Percentiles rank a stretch among this genome's conserved stretches.
Evolutionary conservation across 2,329 filamentous ascomycete species (phyloP).

Genomic region (Leptographium procerum): DNA sequence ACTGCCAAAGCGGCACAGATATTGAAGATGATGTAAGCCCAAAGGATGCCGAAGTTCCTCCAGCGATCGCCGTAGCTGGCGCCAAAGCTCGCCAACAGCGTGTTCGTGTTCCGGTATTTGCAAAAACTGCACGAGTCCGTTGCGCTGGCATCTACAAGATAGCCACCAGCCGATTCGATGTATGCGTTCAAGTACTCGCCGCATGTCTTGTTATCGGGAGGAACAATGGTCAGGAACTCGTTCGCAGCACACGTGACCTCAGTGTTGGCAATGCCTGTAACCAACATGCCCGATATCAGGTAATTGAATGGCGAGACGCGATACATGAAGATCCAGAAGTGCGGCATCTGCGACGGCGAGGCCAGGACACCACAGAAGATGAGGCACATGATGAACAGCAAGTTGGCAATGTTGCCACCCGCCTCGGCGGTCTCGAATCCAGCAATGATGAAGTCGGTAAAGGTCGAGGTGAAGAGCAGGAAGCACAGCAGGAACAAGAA

Average conservation of each 20-base stretch:
- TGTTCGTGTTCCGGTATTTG: slow-evolving; percentile 37
- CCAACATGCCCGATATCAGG: slow-evolving; percentile 60
- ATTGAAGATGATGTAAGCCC: slow-evolving; percentile 42
- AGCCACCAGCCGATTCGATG: slow-evolving; percentile 37
- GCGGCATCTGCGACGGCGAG: slow-evolving; percentile 43
- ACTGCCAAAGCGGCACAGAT: slow-evolving; percentile 30
- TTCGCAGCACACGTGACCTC: slow-evolving; percentile 54
- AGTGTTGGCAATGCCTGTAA: slow-evolving; percentile 57
- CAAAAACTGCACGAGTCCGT: slow-evolving; percentile 46
- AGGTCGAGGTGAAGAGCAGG: slow-evolving; percentile 60
- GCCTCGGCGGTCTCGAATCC: slow-evolving; percentile 59
- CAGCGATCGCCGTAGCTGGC: slow-evolving; percentile 48
- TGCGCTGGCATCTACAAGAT: slow-evolving; percentile 36
- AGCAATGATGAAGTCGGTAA: slow-evolving; percentile 63
- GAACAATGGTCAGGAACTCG: slow-evolving; percentile 58
- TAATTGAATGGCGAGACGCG: slow-evolving; percentile 75
- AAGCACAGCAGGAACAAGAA: slow-evolving; percentile 73
- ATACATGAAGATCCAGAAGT: slow-evolving; percentile 79
- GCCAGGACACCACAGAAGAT: slow-evolving; percentile 55
- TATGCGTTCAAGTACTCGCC: slow-evolving; percentile 43
- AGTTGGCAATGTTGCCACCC: slow-evolving; percentile 49
- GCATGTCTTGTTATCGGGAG: slow-evolving; percentile 48
- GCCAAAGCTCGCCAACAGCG: slow-evolving; percentile 34
- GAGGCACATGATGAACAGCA: slow-evolving; percentile 46
- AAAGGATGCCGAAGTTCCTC: slow-evolving; percentile 55